Conservation (phyloP, 2,329 filamentous ascomycete genomes). For the Plectosphaerella plurivora region DNA sequence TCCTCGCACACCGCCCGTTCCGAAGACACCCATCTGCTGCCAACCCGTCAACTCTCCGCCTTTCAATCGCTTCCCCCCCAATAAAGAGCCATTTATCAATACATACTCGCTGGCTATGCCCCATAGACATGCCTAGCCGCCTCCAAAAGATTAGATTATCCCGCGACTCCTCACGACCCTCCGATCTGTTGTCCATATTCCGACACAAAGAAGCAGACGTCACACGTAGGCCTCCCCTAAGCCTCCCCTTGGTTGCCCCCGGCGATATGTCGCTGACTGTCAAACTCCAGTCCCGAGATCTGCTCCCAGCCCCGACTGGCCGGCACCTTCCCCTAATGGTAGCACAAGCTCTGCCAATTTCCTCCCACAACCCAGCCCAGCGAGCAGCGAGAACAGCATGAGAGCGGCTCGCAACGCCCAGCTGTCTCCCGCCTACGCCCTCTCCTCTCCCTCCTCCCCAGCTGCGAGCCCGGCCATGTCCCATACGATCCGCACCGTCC, state of each 20-base stretch:
- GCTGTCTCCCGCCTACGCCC: constrained; percentile 16
- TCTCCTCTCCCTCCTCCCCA: constrained; percentile 10
- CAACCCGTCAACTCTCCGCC: neutral
- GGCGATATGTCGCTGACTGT: constrained; percentile 2
- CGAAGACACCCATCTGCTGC: too few species aligned
- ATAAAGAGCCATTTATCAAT: neutral
- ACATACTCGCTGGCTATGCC: constrained; percentile 2
- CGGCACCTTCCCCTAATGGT: constrained; percentile 14
- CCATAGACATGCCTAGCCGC: constrained; percentile 24
- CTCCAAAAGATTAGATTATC: constrained; percentile 16
- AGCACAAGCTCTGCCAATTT: constrained; percentile 12
- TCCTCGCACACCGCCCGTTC: too few species aligned
- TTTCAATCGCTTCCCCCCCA: too few species aligned
- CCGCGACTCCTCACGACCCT: neutral
- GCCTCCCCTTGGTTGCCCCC: neutral
- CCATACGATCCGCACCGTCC: constrained; percentile 53
- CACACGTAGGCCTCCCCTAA: neutral
- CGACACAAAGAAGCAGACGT: neutral
- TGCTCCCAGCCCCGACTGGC: constrained; percentile 1
- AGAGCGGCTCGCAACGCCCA: constrained; percentile 24
- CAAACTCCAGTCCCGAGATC: constrained; percentile 20
- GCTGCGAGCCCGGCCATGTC: constrained; percentile 26
- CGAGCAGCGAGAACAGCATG: constrained; percentile 35
- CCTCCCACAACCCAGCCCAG: constrained; percentile 32
- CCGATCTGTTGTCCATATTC: neutral